phyloP scores from a whole-genome alignment of 2,329 filamentous ascomycete species.

The Arthrobotrys sphaeroides region DNA sequence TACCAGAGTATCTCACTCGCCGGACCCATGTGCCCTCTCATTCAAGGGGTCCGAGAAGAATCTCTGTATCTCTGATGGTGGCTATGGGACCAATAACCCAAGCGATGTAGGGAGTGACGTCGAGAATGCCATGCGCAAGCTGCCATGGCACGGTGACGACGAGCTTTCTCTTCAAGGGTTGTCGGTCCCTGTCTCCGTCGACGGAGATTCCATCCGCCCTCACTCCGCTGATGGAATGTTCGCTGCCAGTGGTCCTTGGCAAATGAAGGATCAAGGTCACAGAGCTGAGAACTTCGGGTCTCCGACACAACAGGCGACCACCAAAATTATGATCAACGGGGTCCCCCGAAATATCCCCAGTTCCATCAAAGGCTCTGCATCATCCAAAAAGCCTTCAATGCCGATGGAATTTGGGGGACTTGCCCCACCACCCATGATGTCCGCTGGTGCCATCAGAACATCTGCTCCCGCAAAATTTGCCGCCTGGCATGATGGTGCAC shows the following conservation, averaged over 20 bases:
- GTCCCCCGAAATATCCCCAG: slow-evolving; percentile 46
- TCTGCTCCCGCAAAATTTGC: slow-evolving; percentile 12
- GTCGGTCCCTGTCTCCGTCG: background rate
- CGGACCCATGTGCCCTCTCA: background rate
- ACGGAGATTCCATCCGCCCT: background rate
- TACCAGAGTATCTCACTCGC: slow-evolving; percentile 20
- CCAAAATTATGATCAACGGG: slow-evolving; percentile 28
- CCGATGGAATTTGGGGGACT: background rate
- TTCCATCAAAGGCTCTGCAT: background rate
- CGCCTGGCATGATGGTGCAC: slow-evolving; percentile 1
- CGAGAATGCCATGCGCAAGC: background rate
- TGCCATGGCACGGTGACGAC: background rate
- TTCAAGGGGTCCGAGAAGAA: background rate
- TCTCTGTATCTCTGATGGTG: background rate
- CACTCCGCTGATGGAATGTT: background rate
- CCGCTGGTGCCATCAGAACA: background rate
- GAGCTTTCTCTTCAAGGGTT: background rate
- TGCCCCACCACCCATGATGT: slow-evolving; percentile 10
- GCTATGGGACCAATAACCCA: background rate
- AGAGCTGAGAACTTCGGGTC: background rate
- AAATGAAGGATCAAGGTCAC: background rate
- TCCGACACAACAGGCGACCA: background rate
- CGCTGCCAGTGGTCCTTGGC: background rate
- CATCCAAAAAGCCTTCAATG: background rate
- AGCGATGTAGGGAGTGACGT: background rate